Conservation (phyloP, 805 yeast genomes). For the Lipomyces starkeyi region DNA sequence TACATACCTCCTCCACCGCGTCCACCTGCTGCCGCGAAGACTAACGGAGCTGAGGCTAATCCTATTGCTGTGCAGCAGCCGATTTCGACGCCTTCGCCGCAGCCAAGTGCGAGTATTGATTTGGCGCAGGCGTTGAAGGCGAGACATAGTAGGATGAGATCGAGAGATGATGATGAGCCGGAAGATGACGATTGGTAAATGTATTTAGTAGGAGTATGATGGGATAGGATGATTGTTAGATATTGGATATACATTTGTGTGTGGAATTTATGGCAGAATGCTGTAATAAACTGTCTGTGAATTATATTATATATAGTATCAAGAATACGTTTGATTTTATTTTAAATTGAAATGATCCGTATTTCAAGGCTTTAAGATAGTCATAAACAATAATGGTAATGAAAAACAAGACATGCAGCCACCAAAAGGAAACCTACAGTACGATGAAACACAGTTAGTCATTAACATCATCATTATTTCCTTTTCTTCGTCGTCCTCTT, state of each 20-base stretch:
- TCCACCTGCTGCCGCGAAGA: constrained; percentile 34
- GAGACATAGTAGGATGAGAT: constrained; percentile 68
- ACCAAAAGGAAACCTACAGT: neutral
- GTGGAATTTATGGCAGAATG: neutral
- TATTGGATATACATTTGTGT: neutral
- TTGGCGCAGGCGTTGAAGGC: constrained; percentile 86
- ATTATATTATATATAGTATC: no score
- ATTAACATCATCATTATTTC: neutral
- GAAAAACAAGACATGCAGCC: neutral
- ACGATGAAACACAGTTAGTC: no score
- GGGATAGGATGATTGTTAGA: neutral
- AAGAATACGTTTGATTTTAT: no score
- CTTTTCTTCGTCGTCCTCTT: neutral
- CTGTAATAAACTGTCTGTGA: neutral
- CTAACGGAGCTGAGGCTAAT: constrained; percentile 24
- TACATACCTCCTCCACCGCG: constrained; percentile 42
- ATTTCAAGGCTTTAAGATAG: no score
- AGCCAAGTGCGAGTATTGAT: constrained; percentile 17
- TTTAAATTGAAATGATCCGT: no score
- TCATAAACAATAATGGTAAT: neutral
- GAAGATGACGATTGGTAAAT: constrained; percentile 46
- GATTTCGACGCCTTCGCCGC: constrained; percentile 11
- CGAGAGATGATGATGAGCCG: constrained; percentile 63
- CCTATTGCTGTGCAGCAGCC: constrained; percentile 16
- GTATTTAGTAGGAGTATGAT: neutral